Evolutionary conservation across 768 basidiomycete species (phyloP).

Genomic region (Trametes cubensis): DNA sequence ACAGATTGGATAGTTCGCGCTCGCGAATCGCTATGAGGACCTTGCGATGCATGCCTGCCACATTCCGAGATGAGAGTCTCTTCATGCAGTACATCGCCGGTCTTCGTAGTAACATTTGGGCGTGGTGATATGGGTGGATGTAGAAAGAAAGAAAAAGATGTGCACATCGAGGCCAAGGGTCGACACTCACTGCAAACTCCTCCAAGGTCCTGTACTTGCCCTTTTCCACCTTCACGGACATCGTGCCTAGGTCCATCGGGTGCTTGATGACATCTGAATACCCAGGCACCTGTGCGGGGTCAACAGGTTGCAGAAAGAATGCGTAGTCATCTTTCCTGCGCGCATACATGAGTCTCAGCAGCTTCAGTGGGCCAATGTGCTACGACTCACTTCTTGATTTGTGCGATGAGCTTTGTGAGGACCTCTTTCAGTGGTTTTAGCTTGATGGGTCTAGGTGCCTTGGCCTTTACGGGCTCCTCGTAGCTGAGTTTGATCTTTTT

Average conservation of each 20-base stretch:
- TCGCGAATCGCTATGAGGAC: too few relatives aligned
- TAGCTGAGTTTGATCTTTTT: conserved; percentile 32
- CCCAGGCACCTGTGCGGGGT: conserved; percentile 58
- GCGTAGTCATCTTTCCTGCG: conserved; percentile 84
- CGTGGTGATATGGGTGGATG: background rate
- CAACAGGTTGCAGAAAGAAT: conserved; percentile 75
- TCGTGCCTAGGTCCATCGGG: conserved; percentile 94
- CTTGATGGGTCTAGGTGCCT: conserved; percentile 60
- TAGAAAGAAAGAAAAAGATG: background rate
- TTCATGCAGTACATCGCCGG: background rate
- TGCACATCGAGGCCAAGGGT: background rate
- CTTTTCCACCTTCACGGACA: conserved; percentile 73
- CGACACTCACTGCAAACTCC: conserved; percentile 67
- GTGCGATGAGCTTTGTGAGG: conserved; percentile 61
- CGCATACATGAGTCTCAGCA: conserved; percentile 9
- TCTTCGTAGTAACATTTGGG: too few relatives aligned
- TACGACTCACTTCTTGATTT: conserved; percentile 70
- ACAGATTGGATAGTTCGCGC: too few relatives aligned
- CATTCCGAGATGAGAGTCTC: background rate
- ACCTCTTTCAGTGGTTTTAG: conserved; percentile 82
- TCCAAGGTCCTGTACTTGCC: conserved; percentile 81
- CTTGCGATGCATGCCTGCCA: too few relatives aligned
- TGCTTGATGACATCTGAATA: conserved; percentile 71
- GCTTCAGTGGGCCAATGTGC: background rate
- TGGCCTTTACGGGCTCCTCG: conserved; percentile 36